These are phyloP conservation scores for Circinella minor DNA, from an alignment of 371 early-diverging fungal genomes.

Conservation along the genomic window DNA sequence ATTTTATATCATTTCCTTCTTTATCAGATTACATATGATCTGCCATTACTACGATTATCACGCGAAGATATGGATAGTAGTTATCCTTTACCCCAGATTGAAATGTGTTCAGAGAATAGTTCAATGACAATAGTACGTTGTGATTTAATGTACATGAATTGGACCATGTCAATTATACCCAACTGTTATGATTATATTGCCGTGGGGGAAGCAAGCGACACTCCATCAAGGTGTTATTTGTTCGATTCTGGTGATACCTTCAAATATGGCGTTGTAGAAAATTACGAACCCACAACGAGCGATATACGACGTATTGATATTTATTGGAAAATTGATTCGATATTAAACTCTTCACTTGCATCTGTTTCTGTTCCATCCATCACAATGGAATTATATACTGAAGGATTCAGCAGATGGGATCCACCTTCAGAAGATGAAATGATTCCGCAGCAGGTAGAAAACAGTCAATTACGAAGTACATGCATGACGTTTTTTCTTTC, in stretches of 20 bases:
- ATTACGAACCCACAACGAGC: conserved; percentile 18
- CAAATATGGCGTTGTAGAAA: conserved; percentile 25
- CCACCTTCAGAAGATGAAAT: conserved; percentile 14
- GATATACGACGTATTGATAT: conserved; percentile 40
- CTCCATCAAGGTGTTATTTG: conserved; percentile 26
- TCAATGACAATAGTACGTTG: conserved; percentile 30
- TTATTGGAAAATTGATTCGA: conserved; percentile 40
- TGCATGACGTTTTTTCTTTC: background rate
- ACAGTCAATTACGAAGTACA: background rate
- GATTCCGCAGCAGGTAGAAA: conserved; percentile 31
- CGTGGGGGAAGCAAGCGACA: conserved; percentile 4
- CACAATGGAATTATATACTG: conserved; percentile 36
- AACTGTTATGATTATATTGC: conserved; percentile 22
- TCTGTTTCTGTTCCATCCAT: conserved; percentile 37
- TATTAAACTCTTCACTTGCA: conserved; percentile 19
- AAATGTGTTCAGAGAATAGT: conserved; percentile 40
- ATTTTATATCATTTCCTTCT: background rate
- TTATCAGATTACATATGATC: conserved; percentile 34
- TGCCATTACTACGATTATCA: conserved; percentile 36
- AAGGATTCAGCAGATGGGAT: conserved; percentile 36
- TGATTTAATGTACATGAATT: conserved; percentile 31
- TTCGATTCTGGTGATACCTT: conserved; percentile 32
- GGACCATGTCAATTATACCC: conserved; percentile 19
- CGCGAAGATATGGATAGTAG: conserved; percentile 25
- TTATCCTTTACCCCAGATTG: conserved; percentile 39